A percentile compares a stretch with the other conserved stretches of the same genome.
Conservation (phyloP, 345 rosid genomes). For the Citrus maxima region DNA sequence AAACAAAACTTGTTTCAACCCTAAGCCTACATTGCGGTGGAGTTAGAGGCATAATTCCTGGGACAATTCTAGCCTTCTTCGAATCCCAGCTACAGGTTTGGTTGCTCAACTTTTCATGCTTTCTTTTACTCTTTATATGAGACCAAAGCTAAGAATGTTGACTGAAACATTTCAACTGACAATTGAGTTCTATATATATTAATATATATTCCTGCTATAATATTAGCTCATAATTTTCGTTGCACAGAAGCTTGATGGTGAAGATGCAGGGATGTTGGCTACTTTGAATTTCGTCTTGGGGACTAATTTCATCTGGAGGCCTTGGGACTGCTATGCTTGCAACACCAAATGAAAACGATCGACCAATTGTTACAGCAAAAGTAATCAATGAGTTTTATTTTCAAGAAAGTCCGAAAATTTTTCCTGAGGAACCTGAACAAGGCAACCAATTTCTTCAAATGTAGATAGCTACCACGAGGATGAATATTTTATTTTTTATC, state of each 20-base stretch:
- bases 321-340: slow-evolving; percentile 22
- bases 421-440: background rate
- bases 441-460: background rate
- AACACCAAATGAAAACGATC: slow-evolving; percentile 9
- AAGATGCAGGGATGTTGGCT: slow-evolving; percentile 19
- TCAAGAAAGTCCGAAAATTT: background rate
- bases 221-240: background rate
- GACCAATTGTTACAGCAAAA: slow-evolving; percentile 13
- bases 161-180: background rate
- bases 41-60: slow-evolving; percentile 18
- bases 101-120: background rate
- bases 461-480: background rate
- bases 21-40: slow-evolving; percentile 22
- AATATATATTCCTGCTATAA: background rate
- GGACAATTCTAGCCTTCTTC: slow-evolving; percentile 14
- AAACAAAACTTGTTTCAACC: background rate
- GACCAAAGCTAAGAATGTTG: background rate
- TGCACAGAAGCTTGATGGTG: slow-evolving; percentile 11
- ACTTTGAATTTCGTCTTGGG: slow-evolving; percentile 23
- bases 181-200: too few species aligned
- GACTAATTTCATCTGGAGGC: slow-evolving; percentile 20
- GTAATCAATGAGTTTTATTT: slow-evolving; percentile 5
- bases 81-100: slow-evolving; percentile 23
- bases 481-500: background rate
- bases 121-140: background rate